These are phyloP conservation scores for Truncatella angustata DNA, from an alignment of 2,329 filamentous ascomycete species.

Conservation along the genomic window DNA sequence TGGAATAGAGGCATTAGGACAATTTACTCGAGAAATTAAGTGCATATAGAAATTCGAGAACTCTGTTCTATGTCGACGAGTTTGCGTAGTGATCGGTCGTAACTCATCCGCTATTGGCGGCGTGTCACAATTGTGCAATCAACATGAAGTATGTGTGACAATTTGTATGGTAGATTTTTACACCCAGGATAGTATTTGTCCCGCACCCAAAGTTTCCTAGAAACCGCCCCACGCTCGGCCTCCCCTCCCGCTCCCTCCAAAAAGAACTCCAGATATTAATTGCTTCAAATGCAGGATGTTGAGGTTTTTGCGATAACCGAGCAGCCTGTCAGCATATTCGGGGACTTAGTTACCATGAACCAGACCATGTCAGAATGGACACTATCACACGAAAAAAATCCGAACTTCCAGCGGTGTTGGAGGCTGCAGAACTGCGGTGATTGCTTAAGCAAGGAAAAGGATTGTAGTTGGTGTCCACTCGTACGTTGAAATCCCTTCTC, in stretches of 20 bases:
- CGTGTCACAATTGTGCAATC: no score
- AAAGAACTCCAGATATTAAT: no score
- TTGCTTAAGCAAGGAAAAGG: conserved; percentile 38
- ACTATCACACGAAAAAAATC: conserved; percentile 20
- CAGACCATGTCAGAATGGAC: neutral
- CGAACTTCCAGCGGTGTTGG: conserved; percentile 51
- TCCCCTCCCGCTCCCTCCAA: no score
- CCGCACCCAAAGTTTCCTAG: no score
- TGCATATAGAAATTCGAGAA: neutral
- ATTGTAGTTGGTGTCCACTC: conserved; percentile 54
- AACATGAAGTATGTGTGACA: no score
- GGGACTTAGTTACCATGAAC: conserved; percentile 1
- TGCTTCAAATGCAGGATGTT: no score
- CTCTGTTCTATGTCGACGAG: neutral
- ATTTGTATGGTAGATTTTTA: no score
- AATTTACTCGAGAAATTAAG: neutral
- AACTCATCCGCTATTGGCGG: neutral
- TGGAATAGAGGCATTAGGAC: neutral
- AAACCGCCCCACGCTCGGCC: no score
- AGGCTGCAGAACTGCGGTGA: conserved; percentile 43
- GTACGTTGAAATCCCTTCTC: conserved; percentile 31
- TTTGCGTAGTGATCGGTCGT: neutral
- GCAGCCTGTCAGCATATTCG: no score
- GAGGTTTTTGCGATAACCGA: no score
- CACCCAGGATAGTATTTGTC: no score